A percentile compares a stretch with the other conserved stretches of the same genome.
phyloP scores from a whole-genome alignment of 257 asterid species.

The Solanum raphanifolium region DNA sequence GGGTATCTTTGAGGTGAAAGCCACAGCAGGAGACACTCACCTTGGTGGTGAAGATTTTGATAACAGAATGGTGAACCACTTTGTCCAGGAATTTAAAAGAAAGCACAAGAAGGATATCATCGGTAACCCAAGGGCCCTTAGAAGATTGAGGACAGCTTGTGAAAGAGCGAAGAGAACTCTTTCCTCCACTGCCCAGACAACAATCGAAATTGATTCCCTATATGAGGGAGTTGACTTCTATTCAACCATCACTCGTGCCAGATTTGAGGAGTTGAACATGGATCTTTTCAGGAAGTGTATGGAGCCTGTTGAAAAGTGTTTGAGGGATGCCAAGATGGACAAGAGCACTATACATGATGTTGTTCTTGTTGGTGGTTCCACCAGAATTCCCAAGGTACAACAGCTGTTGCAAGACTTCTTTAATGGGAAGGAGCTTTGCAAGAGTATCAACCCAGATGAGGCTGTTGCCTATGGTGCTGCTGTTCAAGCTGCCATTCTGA shows the following conservation, averaged over 20 bases:
- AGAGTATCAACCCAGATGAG: conserved; percentile 28
- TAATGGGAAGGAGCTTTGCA: conserved; percentile 13
- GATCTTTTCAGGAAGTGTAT: conserved; percentile 15
- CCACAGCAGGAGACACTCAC: conserved; percentile 19
- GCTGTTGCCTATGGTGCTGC: conserved; percentile 36
- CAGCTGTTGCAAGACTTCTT: conserved; percentile 10
- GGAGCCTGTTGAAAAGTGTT: conserved; percentile 15
- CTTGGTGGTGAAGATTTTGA: conserved; percentile 20
- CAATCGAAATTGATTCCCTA: conserved; percentile 20
- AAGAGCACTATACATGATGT: conserved; percentile 7
- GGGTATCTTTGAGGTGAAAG: conserved; percentile 16
- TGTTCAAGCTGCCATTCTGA: conserved; percentile 27
- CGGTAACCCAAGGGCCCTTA: conserved; percentile 16
- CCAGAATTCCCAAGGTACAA: conserved; percentile 19
- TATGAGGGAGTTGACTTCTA: conserved; percentile 26
- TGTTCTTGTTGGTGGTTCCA: conserved; percentile 20
- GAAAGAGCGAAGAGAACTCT: conserved; percentile 21
- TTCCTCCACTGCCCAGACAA: conserved; percentile 18
- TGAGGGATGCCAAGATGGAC: conserved; percentile 17
- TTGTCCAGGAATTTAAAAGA: conserved; percentile 17
- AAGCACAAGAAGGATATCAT: conserved; percentile 24
- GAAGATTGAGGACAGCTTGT: conserved; percentile 23
- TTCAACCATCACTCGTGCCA: conserved; percentile 14
- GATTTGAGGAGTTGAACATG: conserved; percentile 15
- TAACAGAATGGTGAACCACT: conserved; percentile 12